Conservation (phyloP, 2,329 filamentous ascomycete genomes). For the Phialophora chinensis region DNA sequence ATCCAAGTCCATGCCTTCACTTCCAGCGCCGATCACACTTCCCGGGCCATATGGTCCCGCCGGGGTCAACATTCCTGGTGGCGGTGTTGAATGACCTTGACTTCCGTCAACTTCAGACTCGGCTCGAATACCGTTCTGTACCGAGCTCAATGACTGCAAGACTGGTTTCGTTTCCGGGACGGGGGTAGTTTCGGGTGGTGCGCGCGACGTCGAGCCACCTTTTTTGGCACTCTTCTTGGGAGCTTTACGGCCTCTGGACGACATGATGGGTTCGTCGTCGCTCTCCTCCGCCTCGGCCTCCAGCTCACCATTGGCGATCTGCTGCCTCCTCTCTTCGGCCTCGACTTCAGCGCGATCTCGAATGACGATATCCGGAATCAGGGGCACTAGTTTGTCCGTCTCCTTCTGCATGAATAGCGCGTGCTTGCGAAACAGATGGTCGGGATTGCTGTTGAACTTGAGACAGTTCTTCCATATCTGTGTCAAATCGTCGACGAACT, state of each 20-base stretch:
- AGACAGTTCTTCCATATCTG: conserved; percentile 97
- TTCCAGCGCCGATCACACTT: conserved; percentile 60
- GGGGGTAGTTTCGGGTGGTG: conserved; percentile 77
- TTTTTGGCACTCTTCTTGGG: conserved; percentile 79
- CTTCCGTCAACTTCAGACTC: conserved; percentile 79
- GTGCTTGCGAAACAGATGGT: conserved; percentile 86
- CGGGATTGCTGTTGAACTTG: conserved; percentile 89
- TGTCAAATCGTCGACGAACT: conserved; percentile 92
- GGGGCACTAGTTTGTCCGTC: conserved; percentile 91
- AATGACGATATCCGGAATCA: conserved; percentile 92
- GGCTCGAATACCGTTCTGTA: conserved; percentile 58
- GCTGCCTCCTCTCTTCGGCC: conserved; percentile 79
- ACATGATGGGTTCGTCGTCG: conserved; percentile 98
- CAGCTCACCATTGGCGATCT: conserved; percentile 79
- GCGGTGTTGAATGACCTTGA: conserved; percentile 81
- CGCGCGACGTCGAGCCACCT: conserved; percentile 66
- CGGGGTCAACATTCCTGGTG: conserved; percentile 73
- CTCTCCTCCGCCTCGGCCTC: conserved; percentile 82
- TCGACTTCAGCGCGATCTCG: conserved; percentile 93
- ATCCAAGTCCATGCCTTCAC: conserved; percentile 85
- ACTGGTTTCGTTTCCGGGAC: conserved; percentile 75
- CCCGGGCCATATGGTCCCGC: conserved; percentile 72
- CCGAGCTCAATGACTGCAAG: conserved; percentile 59
- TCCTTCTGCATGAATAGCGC: conserved; percentile 96
- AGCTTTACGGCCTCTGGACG: conserved; percentile 88